These are phyloP conservation scores for Sphaerulina populicola DNA, from an alignment of 2,329 filamentous ascomycete genomes.

Conservation along the genomic window DNA sequence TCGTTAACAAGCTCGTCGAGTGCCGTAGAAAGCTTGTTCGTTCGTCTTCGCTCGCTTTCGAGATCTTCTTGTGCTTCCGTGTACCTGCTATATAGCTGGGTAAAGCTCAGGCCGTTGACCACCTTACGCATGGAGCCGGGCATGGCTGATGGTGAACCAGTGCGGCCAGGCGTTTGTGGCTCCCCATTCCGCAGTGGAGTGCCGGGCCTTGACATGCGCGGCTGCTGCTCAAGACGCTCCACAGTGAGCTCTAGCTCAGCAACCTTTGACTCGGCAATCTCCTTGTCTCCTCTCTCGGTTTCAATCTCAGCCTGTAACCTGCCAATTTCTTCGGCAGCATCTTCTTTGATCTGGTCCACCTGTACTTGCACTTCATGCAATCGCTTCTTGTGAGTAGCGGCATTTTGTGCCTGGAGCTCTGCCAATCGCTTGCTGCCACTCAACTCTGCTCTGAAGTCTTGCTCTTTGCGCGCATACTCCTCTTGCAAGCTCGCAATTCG, in stretches of 20 bases:
- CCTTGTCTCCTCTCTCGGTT: constrained; percentile 50
- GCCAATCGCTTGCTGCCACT: constrained; percentile 73
- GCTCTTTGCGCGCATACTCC: constrained; percentile 68
- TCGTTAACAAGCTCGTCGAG: constrained; percentile 80
- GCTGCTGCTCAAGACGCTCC: constrained; percentile 44
- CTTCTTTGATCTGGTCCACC: constrained; percentile 57
- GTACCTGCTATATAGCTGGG: constrained; percentile 57
- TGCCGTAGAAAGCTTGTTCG: constrained; percentile 63
- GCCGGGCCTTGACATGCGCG: constrained; percentile 35
- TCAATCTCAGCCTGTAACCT: constrained; percentile 44
- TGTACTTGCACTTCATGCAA: constrained; percentile 60
- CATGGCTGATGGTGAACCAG: constrained; percentile 35
- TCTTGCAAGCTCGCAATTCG: constrained; percentile 82
- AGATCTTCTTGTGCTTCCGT: constrained; percentile 61
- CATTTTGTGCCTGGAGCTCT: constrained; percentile 69
- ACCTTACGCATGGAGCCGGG: constrained; percentile 48
- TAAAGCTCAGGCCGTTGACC: constrained; percentile 48
- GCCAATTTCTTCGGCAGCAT: constrained; percentile 52
- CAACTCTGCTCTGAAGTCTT: constrained; percentile 78
- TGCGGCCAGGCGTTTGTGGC: constrained; percentile 23
- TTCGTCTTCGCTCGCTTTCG: constrained; percentile 63
- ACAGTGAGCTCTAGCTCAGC: constrained; percentile 57
- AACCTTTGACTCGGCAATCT: constrained; percentile 54
- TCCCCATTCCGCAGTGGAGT: constrained; percentile 45
- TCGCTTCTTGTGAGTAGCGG: constrained; percentile 61